Evolutionary conservation across 2,329 filamentous ascomycete species (phyloP).

Genomic region (Ilyonectria robusta): DNA sequence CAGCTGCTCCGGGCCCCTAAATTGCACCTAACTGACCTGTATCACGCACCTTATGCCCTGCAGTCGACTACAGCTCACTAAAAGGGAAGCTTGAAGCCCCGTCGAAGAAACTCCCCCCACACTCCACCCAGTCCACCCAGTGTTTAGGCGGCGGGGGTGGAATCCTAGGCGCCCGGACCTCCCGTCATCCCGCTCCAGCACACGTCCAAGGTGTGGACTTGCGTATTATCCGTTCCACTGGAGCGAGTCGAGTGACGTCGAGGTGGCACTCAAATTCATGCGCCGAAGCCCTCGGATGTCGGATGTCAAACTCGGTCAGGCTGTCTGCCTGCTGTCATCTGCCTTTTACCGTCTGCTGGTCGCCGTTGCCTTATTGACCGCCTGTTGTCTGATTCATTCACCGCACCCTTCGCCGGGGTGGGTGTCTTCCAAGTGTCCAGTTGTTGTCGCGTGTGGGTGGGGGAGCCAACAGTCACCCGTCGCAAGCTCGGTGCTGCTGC

Average conservation of each 20-base stretch:
- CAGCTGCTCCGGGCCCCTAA: neutral
- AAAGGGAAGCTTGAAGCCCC: neutral
- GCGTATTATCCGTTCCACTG: slow-evolving; percentile 1
- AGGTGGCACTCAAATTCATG: slow-evolving; percentile 17
- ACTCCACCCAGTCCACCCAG: slow-evolving; percentile 12
- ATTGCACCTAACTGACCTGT: neutral
- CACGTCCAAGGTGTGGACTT: neutral
- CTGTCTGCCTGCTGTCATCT: neutral
- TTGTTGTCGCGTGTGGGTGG: neutral
- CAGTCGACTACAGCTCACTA: neutral
- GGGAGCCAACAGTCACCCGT: slow-evolving; percentile 14
- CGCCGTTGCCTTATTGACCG: slow-evolving; percentile 5
- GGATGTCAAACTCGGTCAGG: neutral
- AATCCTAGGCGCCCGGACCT: slow-evolving; percentile 12
- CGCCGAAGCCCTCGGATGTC: slow-evolving; percentile 3
- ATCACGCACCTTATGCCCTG: neutral
- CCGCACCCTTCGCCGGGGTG: slow-evolving; percentile 7
- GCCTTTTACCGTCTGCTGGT: neutral
- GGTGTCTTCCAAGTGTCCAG: neutral
- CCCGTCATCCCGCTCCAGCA: slow-evolving; percentile 24
- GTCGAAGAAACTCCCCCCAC: slow-evolving; percentile 3
- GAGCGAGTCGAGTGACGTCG: slow-evolving; percentile 8
- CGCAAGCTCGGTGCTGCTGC: slow-evolving; percentile 14
- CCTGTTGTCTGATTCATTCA: slow-evolving; percentile 9
- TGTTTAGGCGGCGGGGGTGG: slow-evolving; percentile 3